A percentile compares a stretch with the other conserved stretches of the same genome.
Evolutionary conservation across 495 filamentous ascomycete genomes (phyloP).

Genomic region (Melanomma pulvis-pyrius): DNA sequence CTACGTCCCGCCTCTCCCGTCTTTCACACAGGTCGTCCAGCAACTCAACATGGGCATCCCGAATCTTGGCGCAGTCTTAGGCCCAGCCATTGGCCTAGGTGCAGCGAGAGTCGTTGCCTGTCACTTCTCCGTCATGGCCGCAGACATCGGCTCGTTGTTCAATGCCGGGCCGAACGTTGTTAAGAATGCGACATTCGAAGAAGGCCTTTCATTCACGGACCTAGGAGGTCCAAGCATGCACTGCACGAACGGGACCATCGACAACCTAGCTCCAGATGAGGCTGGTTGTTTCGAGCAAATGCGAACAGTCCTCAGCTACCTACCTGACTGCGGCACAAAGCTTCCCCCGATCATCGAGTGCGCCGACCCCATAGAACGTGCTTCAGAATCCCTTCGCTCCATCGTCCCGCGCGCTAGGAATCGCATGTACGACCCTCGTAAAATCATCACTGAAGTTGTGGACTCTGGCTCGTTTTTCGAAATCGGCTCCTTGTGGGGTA

Average conservation of each 20-base stretch:
- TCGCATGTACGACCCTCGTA: slow-evolving; percentile 62
- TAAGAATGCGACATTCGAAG: slow-evolving; percentile 59
- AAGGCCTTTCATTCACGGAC: slow-evolving; percentile 59
- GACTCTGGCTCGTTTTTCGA: slow-evolving; percentile 63
- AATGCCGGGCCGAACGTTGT: slow-evolving; percentile 68
- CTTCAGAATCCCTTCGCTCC: slow-evolving; percentile 53
- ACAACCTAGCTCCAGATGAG: slow-evolving; percentile 64
- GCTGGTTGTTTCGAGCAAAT: slow-evolving; percentile 63
- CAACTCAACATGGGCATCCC: slow-evolving; percentile 66
- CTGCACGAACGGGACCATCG: slow-evolving; percentile 67
- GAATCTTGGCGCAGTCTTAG: slow-evolving; percentile 63
- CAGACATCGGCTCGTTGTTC: slow-evolving; percentile 62
- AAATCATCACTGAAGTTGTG: slow-evolving; percentile 59
- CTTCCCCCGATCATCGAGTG: slow-evolving; percentile 54
- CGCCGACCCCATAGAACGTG: slow-evolving; percentile 53
- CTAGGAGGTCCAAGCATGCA: slow-evolving; percentile 62
- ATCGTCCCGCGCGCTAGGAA: slow-evolving; percentile 61
- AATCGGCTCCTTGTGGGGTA: slow-evolving; percentile 64
- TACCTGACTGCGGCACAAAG: slow-evolving; percentile 59
- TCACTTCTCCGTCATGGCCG: slow-evolving; percentile 69
- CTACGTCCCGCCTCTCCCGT: slow-evolving; percentile 59
- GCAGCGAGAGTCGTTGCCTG: slow-evolving; percentile 62
- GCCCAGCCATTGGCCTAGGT: slow-evolving; percentile 65
- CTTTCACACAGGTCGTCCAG: slow-evolving; percentile 54
- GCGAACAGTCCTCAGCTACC: slow-evolving; percentile 56